A percentile compares a stretch with the other conserved stretches of the same genome.
phyloP scores from a whole-genome alignment of 176 grass and related monocot species.

The Saccharum spontaneum region DNA sequence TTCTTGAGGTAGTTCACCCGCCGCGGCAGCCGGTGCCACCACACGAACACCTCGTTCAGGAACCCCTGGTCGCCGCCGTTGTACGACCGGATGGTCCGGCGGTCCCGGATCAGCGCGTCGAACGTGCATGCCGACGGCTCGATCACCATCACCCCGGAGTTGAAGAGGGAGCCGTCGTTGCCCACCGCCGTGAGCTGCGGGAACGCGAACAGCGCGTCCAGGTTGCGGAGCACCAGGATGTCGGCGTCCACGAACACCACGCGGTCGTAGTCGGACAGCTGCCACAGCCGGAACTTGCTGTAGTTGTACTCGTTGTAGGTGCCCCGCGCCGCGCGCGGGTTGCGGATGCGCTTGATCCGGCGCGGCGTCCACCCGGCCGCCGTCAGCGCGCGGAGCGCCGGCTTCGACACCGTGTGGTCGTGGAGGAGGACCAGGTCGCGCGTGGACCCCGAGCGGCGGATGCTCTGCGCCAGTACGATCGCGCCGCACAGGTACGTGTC shows the following conservation, averaged over 20 bases:
- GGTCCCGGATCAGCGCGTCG: slow-evolving; percentile 44
- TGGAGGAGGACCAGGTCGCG: slow-evolving; percentile 81
- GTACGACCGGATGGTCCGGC: slow-evolving; percentile 69
- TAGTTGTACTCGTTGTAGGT: slow-evolving; percentile 99
- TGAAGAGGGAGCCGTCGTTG: slow-evolving; percentile 79
- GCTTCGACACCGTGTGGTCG: slow-evolving; percentile 62
- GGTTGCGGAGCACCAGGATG: slow-evolving; percentile 79
- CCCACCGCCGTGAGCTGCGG: slow-evolving; percentile 84
- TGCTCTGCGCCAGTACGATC: slow-evolving; percentile 88
- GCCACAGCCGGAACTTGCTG: slow-evolving; percentile 99
- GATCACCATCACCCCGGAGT: slow-evolving; percentile 89
- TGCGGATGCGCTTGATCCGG: slow-evolving; percentile 73
- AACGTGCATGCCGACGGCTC: slow-evolving; percentile 91
- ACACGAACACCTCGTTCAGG: slow-evolving; percentile 97
- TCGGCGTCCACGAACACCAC: slow-evolving; percentile 94
- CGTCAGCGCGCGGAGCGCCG: slow-evolving; percentile 54
- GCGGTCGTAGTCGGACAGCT: slow-evolving; percentile 74
- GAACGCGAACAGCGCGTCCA: slow-evolving; percentile 77
- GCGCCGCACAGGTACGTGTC: slow-evolving; percentile 89
- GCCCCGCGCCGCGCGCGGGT: slow-evolving; percentile 65
- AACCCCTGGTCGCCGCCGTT: slow-evolving; percentile 97
- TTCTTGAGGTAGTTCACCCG: slow-evolving; percentile 93
- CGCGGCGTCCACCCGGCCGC: slow-evolving; percentile 68
- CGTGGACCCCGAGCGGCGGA: slow-evolving; percentile 63
- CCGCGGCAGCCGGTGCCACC: slow-evolving; percentile 93